These are phyloP conservation scores for Penicillium frequentans DNA, from an alignment of 2,329 filamentous ascomycete genomes.

Conservation along the genomic window DNA sequence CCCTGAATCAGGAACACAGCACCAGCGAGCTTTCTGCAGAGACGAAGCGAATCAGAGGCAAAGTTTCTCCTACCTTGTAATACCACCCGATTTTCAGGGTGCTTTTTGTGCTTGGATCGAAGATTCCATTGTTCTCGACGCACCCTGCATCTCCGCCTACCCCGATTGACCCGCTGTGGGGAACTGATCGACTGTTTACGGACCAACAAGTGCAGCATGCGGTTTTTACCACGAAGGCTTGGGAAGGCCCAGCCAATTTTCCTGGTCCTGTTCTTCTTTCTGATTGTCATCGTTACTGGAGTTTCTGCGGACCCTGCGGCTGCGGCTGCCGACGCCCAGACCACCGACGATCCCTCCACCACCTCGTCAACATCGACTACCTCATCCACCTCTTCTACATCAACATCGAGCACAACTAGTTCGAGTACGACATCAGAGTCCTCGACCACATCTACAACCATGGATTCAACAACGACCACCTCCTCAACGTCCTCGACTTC, in stretches of 20 bases:
- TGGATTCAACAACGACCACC: constrained; percentile 19
- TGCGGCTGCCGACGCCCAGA: constrained; percentile 18
- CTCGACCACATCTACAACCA: constrained; percentile 16
- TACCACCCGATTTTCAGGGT: neutral
- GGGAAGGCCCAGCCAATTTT: constrained; percentile 14
- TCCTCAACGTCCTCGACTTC: constrained; percentile 9
- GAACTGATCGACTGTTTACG: constrained; percentile 20
- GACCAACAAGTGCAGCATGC: constrained; percentile 14
- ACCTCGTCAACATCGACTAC: constrained; percentile 6
- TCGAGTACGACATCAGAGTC: constrained; percentile 10
- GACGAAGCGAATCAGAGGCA: neutral
- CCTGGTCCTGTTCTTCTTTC: constrained; percentile 15
- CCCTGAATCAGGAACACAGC: constrained; percentile 10
- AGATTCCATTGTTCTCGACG: constrained; percentile 11
- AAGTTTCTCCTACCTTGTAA: neutral
- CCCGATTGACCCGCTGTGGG: constrained; percentile 25
- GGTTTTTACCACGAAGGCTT: constrained; percentile 15
- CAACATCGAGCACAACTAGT: constrained; percentile 6
- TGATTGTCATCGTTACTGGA: constrained; percentile 13
- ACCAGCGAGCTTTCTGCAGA: neutral
- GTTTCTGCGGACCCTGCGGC: constrained; percentile 20
- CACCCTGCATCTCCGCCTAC: constrained; percentile 13
- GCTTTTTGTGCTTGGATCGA: neutral
- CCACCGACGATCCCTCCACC: constrained; percentile 23
- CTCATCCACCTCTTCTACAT: constrained; percentile 9